phyloP scores from a whole-genome alignment of 1,284 basidiomycete genomes.

The Rhodotorula sp. region DNA sequence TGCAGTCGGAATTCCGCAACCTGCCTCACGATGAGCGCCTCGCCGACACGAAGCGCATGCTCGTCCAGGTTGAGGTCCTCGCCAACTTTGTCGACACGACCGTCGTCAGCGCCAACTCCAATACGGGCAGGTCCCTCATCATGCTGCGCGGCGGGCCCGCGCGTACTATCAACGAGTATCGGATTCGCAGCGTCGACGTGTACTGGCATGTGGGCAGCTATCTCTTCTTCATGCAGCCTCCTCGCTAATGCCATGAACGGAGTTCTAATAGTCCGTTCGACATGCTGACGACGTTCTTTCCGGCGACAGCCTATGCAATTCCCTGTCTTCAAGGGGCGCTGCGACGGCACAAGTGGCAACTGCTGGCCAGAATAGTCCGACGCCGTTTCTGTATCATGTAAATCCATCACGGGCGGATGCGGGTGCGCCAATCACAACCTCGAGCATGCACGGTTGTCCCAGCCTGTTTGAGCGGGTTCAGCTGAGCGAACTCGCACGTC shows the following conservation, averaged over 20 bases:
- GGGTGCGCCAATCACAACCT: too few species aligned
- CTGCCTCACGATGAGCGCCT: neutral
- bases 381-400: neutral
- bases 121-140: conserved; percentile 12
- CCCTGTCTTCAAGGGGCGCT: conserved; percentile 16
- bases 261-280: too few species aligned
- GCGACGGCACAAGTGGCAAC: conserved; percentile 18
- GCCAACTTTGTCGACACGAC: conserved; percentile 22
- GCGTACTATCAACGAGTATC: neutral
- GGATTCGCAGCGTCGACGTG: conserved; percentile 17
- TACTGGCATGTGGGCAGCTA: conserved; percentile 8
- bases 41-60: conserved; percentile 16
- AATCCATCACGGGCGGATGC: neutral
- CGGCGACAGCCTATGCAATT: conserved; percentile 18
- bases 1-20: conserved; percentile 8
- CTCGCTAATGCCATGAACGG: too few species aligned
- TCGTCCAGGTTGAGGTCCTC: conserved; percentile 18
- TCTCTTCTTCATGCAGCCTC: too few species aligned
- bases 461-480: too few species aligned
- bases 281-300: neutral
- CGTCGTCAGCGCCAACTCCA: conserved; percentile 29
- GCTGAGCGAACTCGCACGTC: too few species aligned
- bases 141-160: conserved; percentile 16
- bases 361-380: conserved; percentile 8
- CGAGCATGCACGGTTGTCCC: too few species aligned